Evolutionary conservation across 2,329 filamentous ascomycete species (phyloP).

Genomic region (Bertia moriformis): DNA sequence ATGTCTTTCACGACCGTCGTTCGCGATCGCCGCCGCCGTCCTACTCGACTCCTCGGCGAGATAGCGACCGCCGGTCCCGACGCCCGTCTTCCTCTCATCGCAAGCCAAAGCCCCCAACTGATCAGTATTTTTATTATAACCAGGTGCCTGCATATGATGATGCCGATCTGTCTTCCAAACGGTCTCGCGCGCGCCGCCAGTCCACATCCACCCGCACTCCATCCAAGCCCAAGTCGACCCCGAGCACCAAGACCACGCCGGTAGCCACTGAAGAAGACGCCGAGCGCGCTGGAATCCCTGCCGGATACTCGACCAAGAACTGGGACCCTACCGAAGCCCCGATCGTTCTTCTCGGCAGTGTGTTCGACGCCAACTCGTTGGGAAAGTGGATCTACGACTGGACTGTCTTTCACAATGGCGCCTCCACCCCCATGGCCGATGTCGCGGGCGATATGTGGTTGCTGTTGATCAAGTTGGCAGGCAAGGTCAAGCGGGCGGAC

Average conservation of each 20-base stretch:
- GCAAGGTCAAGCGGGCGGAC: constrained; percentile 84
- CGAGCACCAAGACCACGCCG: constrained; percentile 17
- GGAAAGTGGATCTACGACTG: constrained; percentile 99
- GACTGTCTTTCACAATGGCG: constrained; percentile 82
- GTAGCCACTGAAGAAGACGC: constrained; percentile 46
- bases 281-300: constrained; percentile 59
- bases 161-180: not conserved
- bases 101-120: not conserved
- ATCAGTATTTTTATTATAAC: not conserved
- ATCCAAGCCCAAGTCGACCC: constrained; percentile 9
- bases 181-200: constrained; percentile 21
- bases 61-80: not conserved
- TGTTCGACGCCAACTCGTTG: constrained; percentile 92
- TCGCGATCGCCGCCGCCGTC: not conserved
- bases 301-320: constrained; percentile 90
- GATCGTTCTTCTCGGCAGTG: constrained; percentile 84
- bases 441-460: constrained; percentile 93
- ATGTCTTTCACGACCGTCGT: not conserved
- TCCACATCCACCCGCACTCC: constrained; percentile 20
- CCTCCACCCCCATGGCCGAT: constrained; percentile 70
- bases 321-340: constrained; percentile 93
- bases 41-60: not conserved
- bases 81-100: not conserved
- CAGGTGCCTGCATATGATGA: not conserved
- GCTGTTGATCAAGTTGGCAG: constrained; percentile 79